Base-by-base conservation (phyloP, 2,329 filamentous ascomycete genomes). In the Chrysosporium queenslandicum region DNA sequence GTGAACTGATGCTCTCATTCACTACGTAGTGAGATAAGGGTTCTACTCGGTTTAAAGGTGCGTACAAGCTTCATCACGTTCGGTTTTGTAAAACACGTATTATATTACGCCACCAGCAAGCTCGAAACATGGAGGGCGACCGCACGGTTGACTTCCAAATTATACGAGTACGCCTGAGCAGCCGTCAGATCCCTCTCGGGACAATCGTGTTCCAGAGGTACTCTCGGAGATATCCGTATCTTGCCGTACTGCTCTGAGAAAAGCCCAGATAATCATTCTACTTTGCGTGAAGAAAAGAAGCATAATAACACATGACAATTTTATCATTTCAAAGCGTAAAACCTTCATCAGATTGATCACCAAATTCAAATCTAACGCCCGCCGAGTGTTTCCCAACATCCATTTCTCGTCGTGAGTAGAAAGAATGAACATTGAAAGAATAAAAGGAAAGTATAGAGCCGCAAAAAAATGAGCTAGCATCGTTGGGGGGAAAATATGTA, bases 331-430 rank as follows among this genome's bases (percentile, higher is more conserved):
- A 41, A 52, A 39, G 16, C 40, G 23, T 46, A 46, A 46, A 52
- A 9, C 12, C 18, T 46, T 46, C 42, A 43, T 45, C 18, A 41
- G 32, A 52, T 47, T 45, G 39, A 45, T 25, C 27, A 51, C 30
- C 49, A 45, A 23, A 51, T 40, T 45, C 45, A 37, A 46, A 40
- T 46, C 50, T 46, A 52, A 52, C 50, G 50, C 50, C 50, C 23
- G 50, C 42, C 50, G 50, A 52, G 32, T 40, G 23, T 39, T 47
- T 52, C 42, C 50, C 50, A 52, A 23, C 41, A 52, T 47, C 42
- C 50, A 52, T 52, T 52, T 52, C 42, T 52, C 50, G 34, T 52
- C 42, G 37, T 51, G 39, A 36, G 39, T 43, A 51, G 34, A 51
- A 18, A 53, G 52, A 42, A 43, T 30, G 41, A 52, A 56, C 39